Evolutionary conservation across 352 stramenopile genomes (phyloP), one percentile per base, ranked within the genome.

Genomic region (Pythium coloratum): DNA sequence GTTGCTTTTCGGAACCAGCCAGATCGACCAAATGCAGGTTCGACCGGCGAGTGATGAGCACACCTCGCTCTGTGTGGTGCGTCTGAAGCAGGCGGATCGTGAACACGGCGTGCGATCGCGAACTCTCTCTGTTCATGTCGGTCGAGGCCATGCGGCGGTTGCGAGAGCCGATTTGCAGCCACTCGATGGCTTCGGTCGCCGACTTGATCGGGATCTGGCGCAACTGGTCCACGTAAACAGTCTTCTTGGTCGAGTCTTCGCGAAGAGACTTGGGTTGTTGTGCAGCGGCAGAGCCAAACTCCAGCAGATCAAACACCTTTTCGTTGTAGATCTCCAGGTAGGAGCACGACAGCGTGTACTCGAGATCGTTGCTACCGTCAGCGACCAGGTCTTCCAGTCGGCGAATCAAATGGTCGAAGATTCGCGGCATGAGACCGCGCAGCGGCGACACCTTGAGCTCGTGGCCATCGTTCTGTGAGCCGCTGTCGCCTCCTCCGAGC

Each of bases 61-160:
- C 73, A 20, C 85, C 86, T 34, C 72, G 67, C 3, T 77, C 73
- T 13, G 86, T 90, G 30, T 86, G 78, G 53, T 93, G 71, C 3
- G 78, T 88, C 26, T 91, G 89, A 64, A 98, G 85, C 46, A 99
- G 61, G 55, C 95, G 90, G 24, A 99, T 81, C 14, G 96, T 98
- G 68, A 99, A 99, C 26, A 99, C 97, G 6, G 96, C 96, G 71
- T 99, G 97, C 0, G 94, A 98, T 13, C 97, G 84, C 64, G 93
- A 99, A 44, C 90, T 98, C 66, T 97, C 96, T 28, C 88, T 76
- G 77, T 99, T 99, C 97, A 99, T 99, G 36, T 98, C 82, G 0
- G 97, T 99, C 2, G 92, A 89, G 6, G 91, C 97, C 59, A 97
- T 98, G 32, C 95, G 98, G 12, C 97, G 86, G 34, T 91, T 99